Conservation (phyloP, 1,284 basidiomycete species). For the Sphaerobolus stellatus region DNA sequence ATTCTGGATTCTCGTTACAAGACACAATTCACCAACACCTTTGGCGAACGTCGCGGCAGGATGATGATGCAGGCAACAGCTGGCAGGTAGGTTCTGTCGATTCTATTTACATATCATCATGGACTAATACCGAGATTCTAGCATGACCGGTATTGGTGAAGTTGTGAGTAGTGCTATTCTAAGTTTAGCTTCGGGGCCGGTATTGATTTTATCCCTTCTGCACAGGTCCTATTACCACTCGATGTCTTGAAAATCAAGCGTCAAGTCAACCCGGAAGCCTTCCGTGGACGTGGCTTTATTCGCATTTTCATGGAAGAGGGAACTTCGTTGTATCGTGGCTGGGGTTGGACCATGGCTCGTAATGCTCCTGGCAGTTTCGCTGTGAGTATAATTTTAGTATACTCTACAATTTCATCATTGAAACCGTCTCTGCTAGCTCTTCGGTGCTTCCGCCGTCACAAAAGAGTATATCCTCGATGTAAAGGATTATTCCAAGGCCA, state of each 20-base stretch:
- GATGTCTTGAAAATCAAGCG: constrained; percentile 99
- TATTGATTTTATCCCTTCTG: too few species aligned
- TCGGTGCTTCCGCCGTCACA: constrained; percentile 92
- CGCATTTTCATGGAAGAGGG: constrained; percentile 94
- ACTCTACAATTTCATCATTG: neutral
- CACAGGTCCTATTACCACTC: constrained; percentile 83
- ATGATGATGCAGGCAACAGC: constrained; percentile 95
- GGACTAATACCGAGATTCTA: constrained; percentile 29
- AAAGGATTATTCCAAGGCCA: constrained; percentile 87
- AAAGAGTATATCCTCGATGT: constrained; percentile 94
- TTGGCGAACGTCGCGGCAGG: constrained; percentile 96
- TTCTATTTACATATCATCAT: neutral
- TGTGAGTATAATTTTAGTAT: constrained; percentile 46
- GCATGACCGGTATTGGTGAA: constrained; percentile 95
- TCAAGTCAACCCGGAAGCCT: constrained; percentile 95
- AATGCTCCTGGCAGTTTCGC: constrained; percentile 97
- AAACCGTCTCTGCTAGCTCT: constrained; percentile 58
- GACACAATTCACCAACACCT: constrained; percentile 73
- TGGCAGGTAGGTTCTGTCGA: constrained; percentile 62
- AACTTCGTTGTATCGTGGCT: constrained; percentile 89
- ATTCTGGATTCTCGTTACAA: constrained; percentile 80
- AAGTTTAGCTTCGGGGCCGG: constrained; percentile 18
- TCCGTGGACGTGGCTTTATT: constrained; percentile 88
- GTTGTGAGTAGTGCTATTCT: constrained; percentile 58
- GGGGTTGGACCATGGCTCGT: constrained; percentile 98